Conservation (phyloP, 495 filamentous ascomycete genomes). For the Penicillium nucicola region DNA sequence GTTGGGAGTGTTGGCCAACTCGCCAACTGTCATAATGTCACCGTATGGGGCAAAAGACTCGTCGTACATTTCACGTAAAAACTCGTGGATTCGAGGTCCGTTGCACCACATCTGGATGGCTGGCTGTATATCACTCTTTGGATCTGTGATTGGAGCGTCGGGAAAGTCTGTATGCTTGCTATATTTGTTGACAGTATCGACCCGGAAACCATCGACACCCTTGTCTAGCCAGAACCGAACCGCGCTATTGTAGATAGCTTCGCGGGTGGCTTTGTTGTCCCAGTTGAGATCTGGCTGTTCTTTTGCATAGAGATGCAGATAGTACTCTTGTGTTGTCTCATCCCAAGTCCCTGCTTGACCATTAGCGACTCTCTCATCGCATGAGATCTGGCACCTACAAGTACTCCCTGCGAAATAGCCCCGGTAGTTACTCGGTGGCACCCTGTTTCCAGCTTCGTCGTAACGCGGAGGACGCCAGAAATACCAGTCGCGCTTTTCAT, state of each 20-base stretch:
- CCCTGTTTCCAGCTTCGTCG: constrained; percentile 42
- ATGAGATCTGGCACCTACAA: constrained; percentile 20
- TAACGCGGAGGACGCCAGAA: constrained; percentile 51
- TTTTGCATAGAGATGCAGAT: constrained; percentile 47
- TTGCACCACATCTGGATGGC: constrained; percentile 47
- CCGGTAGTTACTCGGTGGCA: constrained; percentile 56
- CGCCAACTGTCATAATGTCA: constrained; percentile 45
- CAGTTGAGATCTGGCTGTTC: constrained; percentile 55
- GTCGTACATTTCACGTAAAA: constrained; percentile 38
- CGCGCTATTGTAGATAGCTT: constrained; percentile 44
- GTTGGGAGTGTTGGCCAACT: constrained; percentile 42
- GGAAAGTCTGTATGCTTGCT: constrained; percentile 43
- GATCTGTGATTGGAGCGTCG: constrained; percentile 38
- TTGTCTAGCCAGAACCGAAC: constrained; percentile 53
- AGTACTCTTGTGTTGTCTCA: constrained; percentile 49
- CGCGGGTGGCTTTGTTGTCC: constrained; percentile 44
- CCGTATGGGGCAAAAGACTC: constrained; percentile 35
- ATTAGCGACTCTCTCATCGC: not conserved
- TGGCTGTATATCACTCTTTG: constrained; percentile 35
- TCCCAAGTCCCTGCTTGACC: constrained; percentile 36
- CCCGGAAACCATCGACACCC: constrained; percentile 49
- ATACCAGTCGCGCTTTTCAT: constrained; percentile 55
- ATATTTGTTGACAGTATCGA: constrained; percentile 53
- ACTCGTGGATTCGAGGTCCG: constrained; percentile 55
- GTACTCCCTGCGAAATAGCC: constrained; percentile 48